Evolutionary conservation across 148 eudicot species (phyloP).

Genomic region (Hydrangea macrophylla): DNA sequence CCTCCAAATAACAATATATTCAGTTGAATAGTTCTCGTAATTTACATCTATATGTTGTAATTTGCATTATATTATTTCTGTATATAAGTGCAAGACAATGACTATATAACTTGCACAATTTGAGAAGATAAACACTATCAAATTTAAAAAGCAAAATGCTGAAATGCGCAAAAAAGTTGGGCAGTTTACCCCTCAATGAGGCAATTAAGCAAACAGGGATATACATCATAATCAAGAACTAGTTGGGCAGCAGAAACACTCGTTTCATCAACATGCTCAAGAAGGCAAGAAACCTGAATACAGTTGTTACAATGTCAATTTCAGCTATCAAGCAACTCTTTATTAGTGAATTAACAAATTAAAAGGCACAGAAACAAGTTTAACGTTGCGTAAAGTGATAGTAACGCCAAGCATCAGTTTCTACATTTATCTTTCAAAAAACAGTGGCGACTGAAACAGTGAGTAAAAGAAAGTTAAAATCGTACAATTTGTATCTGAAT

Average conservation of each 20-base stretch:
- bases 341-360: background rate
- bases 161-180: background rate
- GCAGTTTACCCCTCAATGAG: constrained; percentile 65
- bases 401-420: too few species aligned
- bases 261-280: constrained; percentile 51
- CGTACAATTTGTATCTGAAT: too few species aligned
- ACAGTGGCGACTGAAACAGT: too few species aligned
- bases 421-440: too few species aligned
- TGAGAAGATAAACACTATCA: background rate
- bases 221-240: constrained; percentile 49
- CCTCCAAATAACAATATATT: background rate
- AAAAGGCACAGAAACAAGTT: too few species aligned
- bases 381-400: too few species aligned
- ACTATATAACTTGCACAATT: background rate
- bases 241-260: constrained; percentile 46
- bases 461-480: too few species aligned
- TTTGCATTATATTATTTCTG: background rate
- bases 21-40: background rate
- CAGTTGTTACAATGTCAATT: constrained; percentile 3
- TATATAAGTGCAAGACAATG: background rate
- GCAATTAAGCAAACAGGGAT: constrained; percentile 82
- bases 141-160: background rate
- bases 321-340: background rate
- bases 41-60: background rate
- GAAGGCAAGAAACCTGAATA: constrained; percentile 72